Evolutionary conservation across 371 early-diverging fungal species (phyloP).

Genomic region (Phascolomyces articulosus): DNA sequence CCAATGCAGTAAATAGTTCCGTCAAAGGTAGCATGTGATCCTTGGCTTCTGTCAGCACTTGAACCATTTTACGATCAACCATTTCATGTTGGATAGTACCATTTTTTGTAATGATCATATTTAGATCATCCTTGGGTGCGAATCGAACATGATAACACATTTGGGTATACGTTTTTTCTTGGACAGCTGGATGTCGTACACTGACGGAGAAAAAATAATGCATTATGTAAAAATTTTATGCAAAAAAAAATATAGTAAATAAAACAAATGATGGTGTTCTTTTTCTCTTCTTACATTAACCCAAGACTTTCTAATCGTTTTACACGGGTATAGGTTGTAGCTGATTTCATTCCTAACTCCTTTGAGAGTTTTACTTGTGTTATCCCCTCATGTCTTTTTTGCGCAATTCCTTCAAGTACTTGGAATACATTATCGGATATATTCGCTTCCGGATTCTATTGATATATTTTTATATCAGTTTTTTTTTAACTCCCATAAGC

Average conservation of each 20-base stretch:
- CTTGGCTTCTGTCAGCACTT: conserved; percentile 6
- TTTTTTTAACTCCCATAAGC: too few relatives aligned
- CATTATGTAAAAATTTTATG: too few relatives aligned
- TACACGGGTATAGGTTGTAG: background rate
- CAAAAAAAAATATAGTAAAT: background rate
- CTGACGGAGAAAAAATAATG: background rate
- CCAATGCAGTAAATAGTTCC: conserved; percentile 7
- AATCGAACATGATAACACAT: conserved; percentile 12
- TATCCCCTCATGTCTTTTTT: background rate
- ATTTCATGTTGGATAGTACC: background rate
- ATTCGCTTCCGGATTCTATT: background rate
- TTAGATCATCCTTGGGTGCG: background rate
- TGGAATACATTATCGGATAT: background rate
- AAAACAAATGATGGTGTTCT: too few relatives aligned
- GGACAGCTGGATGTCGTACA: background rate
- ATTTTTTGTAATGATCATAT: background rate
- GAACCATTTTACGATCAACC: conserved; percentile 1
- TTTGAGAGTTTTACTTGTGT: conserved; percentile 2
- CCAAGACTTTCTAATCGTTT: conserved; percentile 10
- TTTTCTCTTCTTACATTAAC: conserved; percentile 12
- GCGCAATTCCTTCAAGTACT: conserved; percentile 2
- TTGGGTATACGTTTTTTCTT: conserved; percentile 7
- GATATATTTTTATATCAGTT: too few relatives aligned
- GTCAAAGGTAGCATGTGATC: conserved; percentile 7
- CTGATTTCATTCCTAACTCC: background rate